phyloP scores from a whole-genome alignment of 164 flowering plant species.

The Stephania cephalantha region DNA sequence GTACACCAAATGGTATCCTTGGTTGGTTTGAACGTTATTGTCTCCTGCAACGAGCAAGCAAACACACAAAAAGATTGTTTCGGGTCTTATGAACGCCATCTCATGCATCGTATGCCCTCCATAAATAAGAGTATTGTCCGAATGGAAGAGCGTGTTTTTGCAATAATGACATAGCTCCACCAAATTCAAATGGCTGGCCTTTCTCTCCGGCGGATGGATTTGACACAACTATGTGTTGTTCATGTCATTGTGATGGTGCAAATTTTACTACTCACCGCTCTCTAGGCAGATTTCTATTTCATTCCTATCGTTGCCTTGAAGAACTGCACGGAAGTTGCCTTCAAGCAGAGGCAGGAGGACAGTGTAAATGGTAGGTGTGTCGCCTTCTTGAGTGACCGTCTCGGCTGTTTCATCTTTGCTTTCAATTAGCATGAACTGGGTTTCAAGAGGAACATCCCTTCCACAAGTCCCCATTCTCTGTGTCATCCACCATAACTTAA shows the following conservation, averaged over 20 bases:
- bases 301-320: slow-evolving; percentile 80
- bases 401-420: slow-evolving; percentile 47
- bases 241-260: slow-evolving; percentile 9
- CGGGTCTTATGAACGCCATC: neutral
- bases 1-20: slow-evolving; percentile 69
- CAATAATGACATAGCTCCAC: slow-evolving; percentile 21
- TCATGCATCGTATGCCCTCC: neutral
- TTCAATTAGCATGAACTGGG: slow-evolving; percentile 92
- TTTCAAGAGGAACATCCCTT: slow-evolving; percentile 81
- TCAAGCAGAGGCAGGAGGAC: slow-evolving; percentile 91
- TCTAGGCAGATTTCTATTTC: slow-evolving; percentile 91
- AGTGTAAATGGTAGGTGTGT: slow-evolving; percentile 53
- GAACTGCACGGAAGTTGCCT: slow-evolving; percentile 85
- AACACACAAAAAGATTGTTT: slow-evolving; percentile 7
- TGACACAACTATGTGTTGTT: slow-evolving; percentile 9
- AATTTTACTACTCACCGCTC: slow-evolving; percentile 69
- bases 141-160: neutral
- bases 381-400: slow-evolving; percentile 30
- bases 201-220: neutral
- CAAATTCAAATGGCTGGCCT: slow-evolving; percentile 6
- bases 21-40: slow-evolving; percentile 54
- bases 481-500: slow-evolving; percentile 99
- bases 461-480: slow-evolving; percentile 94
- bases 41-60: slow-evolving; percentile 77
- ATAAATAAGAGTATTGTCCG: neutral